phyloP scores from a whole-genome alignment of 78 protist genomes.

The slime mould (Dictyostelium discoideum) region DNA sequence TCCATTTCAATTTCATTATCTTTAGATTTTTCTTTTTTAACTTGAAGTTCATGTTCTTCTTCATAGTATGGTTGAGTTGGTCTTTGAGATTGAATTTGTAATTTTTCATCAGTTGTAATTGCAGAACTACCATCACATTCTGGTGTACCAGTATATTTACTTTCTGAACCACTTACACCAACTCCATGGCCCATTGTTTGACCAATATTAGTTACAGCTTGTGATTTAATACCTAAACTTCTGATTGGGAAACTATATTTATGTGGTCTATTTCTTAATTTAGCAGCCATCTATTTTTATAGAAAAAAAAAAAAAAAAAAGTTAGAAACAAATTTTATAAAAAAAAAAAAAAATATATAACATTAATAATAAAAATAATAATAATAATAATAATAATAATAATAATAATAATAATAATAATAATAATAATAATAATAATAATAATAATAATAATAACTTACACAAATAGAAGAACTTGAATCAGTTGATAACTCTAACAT shows the following conservation, averaged over 20 bases:
- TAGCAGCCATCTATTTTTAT: neutral
- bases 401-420: neutral
- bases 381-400: neutral
- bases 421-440: neutral
- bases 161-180: neutral
- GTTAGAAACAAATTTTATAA: neutral
- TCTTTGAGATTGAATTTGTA: neutral
- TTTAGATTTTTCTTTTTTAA: neutral
- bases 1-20: constrained; percentile 1
- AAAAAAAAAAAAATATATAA: neutral
- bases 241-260: constrained; percentile 24
- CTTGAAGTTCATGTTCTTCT: neutral
- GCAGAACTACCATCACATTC: neutral
- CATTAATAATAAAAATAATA: too few relatives aligned
- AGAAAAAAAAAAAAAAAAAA: neutral
- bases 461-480: constrained; percentile 6
- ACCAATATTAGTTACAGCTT: neutral
- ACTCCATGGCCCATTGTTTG: neutral
- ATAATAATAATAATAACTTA: neutral
- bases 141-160: neutral
- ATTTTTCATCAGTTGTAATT: neutral
- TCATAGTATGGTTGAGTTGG: neutral
- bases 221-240: constrained; percentile 17
- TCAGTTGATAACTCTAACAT: constrained; percentile 68
- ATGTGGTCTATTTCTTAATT: constrained; percentile 20